A percentile compares a stretch with the other conserved stretches of the same genome.
phyloP scores from a whole-genome alignment of 176 grass and related monocot species.

The Musa acuminata region DNA sequence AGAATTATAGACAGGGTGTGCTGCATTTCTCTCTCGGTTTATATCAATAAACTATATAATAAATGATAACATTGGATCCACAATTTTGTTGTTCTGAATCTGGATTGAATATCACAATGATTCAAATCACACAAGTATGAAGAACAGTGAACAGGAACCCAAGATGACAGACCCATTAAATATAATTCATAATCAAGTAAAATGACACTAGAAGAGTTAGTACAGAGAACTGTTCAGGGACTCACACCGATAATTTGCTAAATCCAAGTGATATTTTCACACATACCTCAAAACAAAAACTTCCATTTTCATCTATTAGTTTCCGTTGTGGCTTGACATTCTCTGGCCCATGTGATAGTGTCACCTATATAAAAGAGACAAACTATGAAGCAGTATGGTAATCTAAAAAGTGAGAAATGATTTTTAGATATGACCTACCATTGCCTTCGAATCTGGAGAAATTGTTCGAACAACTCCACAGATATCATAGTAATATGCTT shows the following conservation, averaged over 20 bases:
- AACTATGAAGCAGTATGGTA: constrained; percentile 2
- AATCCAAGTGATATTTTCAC: background rate
- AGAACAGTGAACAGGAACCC: no score
- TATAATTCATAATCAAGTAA: no score
- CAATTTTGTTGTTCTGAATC: no score
- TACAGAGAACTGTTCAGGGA: no score
- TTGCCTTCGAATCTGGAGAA: constrained; percentile 67
- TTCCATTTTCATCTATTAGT: constrained; percentile 54
- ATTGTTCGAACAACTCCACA: constrained; percentile 85
- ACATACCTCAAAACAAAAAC: constrained; percentile 91
- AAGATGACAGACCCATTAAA: no score
- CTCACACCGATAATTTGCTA: background rate
- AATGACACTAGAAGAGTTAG: no score
- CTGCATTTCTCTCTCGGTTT: no score
- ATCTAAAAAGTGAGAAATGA: constrained; percentile 7
- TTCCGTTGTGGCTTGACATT: constrained; percentile 70
- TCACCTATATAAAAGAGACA: constrained; percentile 46
- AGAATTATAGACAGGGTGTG: no score
- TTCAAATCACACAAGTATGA: no score
- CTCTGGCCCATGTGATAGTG: constrained; percentile 72
- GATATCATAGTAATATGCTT: constrained; percentile 64
- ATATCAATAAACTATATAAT: no score
- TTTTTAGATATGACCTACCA: constrained; percentile 44
- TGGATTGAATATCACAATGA: no score
- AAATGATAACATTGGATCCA: no score